Evolutionary conservation across 139 green algal species (phyloP).

Genomic region (Prasinococcaceae sp.): DNA sequence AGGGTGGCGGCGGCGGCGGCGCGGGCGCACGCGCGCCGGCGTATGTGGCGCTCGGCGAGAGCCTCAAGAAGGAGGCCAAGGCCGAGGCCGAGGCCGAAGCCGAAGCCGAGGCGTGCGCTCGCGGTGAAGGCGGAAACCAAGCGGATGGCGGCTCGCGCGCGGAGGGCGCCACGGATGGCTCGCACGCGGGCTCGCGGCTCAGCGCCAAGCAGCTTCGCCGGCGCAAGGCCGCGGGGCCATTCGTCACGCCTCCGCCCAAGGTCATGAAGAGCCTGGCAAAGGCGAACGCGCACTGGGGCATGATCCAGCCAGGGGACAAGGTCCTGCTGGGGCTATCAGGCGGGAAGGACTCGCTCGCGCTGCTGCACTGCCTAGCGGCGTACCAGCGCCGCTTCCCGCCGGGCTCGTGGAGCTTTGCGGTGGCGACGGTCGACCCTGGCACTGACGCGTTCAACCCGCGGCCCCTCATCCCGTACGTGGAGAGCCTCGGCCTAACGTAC

Average conservation of each 20-base stretch:
- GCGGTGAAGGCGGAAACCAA: background rate
- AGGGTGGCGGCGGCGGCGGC: background rate
- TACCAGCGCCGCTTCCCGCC: slow-evolving; percentile 8
- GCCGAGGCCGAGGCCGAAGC: background rate
- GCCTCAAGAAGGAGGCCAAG: background rate
- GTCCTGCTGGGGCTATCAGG: slow-evolving; percentile 14
- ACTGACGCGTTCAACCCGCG: slow-evolving; percentile 14
- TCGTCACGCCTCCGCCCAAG: slow-evolving; percentile 8
- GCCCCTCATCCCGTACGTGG: slow-evolving; percentile 17
- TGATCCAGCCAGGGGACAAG: slow-evolving; percentile 12
- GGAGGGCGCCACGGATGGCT: too few species aligned
- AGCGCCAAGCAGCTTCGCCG: background rate
- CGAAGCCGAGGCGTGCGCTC: background rate
- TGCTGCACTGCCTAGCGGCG: slow-evolving; percentile 10
- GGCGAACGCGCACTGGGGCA: slow-evolving; percentile 11
- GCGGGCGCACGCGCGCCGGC: background rate
- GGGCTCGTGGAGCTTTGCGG: slow-evolving; percentile 1
- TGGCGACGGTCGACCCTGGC: slow-evolving; percentile 16
- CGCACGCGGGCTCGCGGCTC: too few species aligned
- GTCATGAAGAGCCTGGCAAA: slow-evolving; percentile 2
- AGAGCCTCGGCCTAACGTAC: slow-evolving; percentile 12
- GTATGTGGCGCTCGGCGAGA: background rate
- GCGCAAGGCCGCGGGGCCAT: background rate
- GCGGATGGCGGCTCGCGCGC: background rate
- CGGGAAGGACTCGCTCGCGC: slow-evolving; percentile 15